Conservation (phyloP, 1,284 basidiomycete genomes). For the Sporisorium graminicola region DNA sequence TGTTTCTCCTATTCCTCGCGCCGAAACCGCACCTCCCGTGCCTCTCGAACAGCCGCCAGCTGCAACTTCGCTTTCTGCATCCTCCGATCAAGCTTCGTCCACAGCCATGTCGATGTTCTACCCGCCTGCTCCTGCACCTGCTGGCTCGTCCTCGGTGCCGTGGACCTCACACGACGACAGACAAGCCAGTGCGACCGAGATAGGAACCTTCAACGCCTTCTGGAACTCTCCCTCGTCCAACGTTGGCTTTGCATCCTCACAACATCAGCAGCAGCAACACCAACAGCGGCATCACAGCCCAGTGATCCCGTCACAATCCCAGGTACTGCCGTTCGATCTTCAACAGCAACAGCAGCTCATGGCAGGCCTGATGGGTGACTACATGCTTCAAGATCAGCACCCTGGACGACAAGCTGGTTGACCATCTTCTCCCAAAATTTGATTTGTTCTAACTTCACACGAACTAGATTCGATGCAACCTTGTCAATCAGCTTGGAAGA, state of each 20-base stretch:
- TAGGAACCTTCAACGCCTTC: background rate
- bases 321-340: background rate
- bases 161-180: background rate
- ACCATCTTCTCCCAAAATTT: background rate
- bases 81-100: background rate
- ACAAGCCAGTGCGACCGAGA: background rate
- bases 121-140: background rate
- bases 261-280: background rate
- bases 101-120: background rate
- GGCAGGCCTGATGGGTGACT: constrained; percentile 15
- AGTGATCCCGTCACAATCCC: background rate
- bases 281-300: constrained; percentile 9
- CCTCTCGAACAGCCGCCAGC: background rate
- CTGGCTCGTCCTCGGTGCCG: background rate
- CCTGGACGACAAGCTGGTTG: background rate
- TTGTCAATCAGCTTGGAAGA: background rate
- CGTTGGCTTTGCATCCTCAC: background rate
- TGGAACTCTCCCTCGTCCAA: background rate
- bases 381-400: constrained; percentile 16
- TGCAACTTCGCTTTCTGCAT: background rate
- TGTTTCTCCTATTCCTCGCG: constrained; percentile 1
- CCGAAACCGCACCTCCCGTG: constrained; percentile 17
- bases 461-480: background rate
- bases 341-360: constrained; percentile 16
- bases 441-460: background rate